These are phyloP conservation scores for Chimonanthus praecox DNA, from an alignment of 164 flowering plant genomes.

Conservation along the genomic window DNA sequence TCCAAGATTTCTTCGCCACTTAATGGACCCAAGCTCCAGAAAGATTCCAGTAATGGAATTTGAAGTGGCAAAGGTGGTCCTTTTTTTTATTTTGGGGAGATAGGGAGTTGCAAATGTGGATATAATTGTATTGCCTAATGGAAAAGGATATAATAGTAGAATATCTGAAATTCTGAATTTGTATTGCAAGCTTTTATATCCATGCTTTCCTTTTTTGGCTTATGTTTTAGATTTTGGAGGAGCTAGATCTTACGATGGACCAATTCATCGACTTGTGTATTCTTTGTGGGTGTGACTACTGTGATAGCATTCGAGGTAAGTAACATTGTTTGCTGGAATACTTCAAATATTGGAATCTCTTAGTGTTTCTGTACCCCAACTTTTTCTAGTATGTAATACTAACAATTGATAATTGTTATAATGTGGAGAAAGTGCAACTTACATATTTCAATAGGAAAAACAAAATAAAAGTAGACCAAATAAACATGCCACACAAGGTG, in stretches of 20 bases:
- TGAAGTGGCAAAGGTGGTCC: conserved; percentile 70
- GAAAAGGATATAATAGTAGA: too few relatives aligned
- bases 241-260: conserved; percentile 81
- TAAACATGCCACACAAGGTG: too few relatives aligned
- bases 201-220: not conserved
- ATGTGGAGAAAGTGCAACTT: too few relatives aligned
- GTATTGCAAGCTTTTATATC: too few relatives aligned
- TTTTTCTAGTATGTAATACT: not conserved
- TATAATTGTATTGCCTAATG: too few relatives aligned
- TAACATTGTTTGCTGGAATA: not conserved
- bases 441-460: too few relatives aligned
- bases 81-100: not conserved
- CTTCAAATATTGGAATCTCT: not conserved
- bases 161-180: too few relatives aligned
- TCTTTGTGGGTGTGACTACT: conserved; percentile 96
- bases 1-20: conserved; percentile 89
- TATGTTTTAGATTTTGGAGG: conserved; percentile 76
- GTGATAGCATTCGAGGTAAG: conserved; percentile 91
- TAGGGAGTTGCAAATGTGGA: too few relatives aligned
- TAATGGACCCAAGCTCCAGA: conserved; percentile 95
- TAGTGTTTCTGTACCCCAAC: not conserved
- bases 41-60: conserved; percentile 96
- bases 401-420: not conserved
- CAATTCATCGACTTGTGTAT: conserved; percentile 97
- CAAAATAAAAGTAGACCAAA: too few relatives aligned